Percentiles rank a stretch among this genome's conserved stretches.
Evolutionary conservation across 1,284 basidiomycete genomes (phyloP).

Genomic region (Veloporphyrellus conicus): DNA sequence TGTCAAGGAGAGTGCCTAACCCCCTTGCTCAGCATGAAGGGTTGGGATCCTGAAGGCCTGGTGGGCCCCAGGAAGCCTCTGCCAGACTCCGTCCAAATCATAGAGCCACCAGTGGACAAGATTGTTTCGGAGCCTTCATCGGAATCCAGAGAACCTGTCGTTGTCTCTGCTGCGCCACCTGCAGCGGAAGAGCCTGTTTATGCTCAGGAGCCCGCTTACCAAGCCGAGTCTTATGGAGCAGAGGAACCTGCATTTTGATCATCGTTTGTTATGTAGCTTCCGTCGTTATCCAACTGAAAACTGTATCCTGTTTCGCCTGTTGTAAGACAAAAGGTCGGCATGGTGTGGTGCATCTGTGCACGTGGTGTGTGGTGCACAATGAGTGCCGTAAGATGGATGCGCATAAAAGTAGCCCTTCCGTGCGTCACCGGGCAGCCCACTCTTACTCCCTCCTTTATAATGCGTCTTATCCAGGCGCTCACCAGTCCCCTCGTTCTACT

Average conservation of each 20-base stretch:
- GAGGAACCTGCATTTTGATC: slow-evolving; percentile 52
- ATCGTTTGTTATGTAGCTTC: slow-evolving; percentile 17
- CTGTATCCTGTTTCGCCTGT: slow-evolving; percentile 9
- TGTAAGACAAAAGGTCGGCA: not conserved
- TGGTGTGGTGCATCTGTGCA: not conserved
- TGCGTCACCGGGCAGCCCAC: not conserved
- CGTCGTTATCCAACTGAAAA: slow-evolving; percentile 6
- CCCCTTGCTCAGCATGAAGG: slow-evolving; percentile 79
- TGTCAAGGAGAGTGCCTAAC: slow-evolving; percentile 6
- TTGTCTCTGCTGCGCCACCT: slow-evolving; percentile 47
- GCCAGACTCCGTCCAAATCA: slow-evolving; percentile 91
- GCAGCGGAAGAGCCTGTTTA: slow-evolving; percentile 50
- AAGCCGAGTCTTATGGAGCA: slow-evolving; percentile 27
- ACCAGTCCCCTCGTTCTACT: slow-evolving; percentile 16
- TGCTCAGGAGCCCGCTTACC: slow-evolving; percentile 40
- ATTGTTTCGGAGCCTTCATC: slow-evolving; percentile 74
- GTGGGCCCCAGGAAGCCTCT: slow-evolving; percentile 90
- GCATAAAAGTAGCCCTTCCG: not conserved
- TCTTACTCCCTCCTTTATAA: not conserved
- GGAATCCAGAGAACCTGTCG: slow-evolving; percentile 68
- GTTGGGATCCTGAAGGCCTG: slow-evolving; percentile 87
- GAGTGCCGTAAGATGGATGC: not conserved
- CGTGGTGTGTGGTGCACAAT: not conserved
- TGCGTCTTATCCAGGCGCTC: not conserved
- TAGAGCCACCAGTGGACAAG: slow-evolving; percentile 81